phyloP scores from a whole-genome alignment of 2,329 filamentous ascomycete genomes.

The Metarhizium humberi region DNA sequence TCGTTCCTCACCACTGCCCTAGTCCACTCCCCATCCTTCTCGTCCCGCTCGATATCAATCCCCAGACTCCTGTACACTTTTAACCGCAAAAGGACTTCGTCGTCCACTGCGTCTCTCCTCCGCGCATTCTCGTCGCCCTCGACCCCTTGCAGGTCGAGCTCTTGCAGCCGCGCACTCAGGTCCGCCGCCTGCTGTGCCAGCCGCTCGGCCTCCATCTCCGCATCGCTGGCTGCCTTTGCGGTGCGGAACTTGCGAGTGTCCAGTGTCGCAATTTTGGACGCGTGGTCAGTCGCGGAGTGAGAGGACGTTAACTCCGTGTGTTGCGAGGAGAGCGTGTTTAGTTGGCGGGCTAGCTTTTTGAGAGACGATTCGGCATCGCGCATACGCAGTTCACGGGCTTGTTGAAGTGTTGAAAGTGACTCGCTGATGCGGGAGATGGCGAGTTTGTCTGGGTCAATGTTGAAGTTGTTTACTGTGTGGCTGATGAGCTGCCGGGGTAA shows the following conservation, averaged over 20 bases:
- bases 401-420: conserved; percentile 72
- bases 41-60: conserved; percentile 76
- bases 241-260: conserved; percentile 92
- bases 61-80: conserved; percentile 88
- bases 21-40: conserved; percentile 66
- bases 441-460: conserved; percentile 79
- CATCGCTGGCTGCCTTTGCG: conserved; percentile 81
- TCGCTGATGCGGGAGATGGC: conserved; percentile 77
- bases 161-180: conserved; percentile 64
- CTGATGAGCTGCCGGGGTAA: conserved; percentile 38
- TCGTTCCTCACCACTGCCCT: conserved; percentile 80
- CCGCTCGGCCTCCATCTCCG: conserved; percentile 94
- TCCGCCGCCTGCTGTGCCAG: conserved; percentile 69
- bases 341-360: conserved; percentile 64
- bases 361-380: conserved; percentile 59
- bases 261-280: conserved; percentile 72
- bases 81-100: conserved; percentile 63
- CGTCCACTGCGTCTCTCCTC: conserved; percentile 41
- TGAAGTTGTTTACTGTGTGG: conserved; percentile 91
- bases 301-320: conserved; percentile 65
- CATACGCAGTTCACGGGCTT: conserved; percentile 71
- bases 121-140: conserved; percentile 46
- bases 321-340: conserved; percentile 65
- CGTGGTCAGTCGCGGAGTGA: conserved; percentile 73
- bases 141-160: conserved; percentile 78